These are phyloP conservation scores for Fusarium domesticum DNA, from an alignment of 2,329 filamentous ascomycete species.

Conservation along the genomic window DNA sequence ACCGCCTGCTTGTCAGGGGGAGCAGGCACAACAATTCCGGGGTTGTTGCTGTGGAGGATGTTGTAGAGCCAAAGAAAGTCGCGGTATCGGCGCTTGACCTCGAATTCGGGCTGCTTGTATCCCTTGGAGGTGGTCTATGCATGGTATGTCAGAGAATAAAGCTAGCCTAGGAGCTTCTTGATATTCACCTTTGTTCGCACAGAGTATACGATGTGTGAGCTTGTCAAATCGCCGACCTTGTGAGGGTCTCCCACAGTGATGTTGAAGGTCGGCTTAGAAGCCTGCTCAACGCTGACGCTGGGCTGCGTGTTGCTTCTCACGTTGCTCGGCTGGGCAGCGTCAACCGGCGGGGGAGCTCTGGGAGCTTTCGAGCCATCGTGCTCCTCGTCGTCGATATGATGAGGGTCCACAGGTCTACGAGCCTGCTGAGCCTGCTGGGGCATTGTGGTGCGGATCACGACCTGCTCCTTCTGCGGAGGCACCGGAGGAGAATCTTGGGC, in stretches of 20 bases:
- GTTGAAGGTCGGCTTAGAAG: conserved; percentile 84
- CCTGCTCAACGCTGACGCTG: conserved; percentile 88
- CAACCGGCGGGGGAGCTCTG: conserved; percentile 64
- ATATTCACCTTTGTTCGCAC: conserved; percentile 78
- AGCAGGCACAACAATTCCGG: conserved; percentile 89
- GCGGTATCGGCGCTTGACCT: conserved; percentile 88
- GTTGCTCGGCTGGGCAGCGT: conserved; percentile 52
- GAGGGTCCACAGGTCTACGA: conserved; percentile 50
- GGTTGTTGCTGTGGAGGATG: conserved; percentile 89
- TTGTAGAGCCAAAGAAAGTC: conserved; percentile 99
- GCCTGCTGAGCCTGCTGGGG: conserved; percentile 41
- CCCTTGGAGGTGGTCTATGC: conserved; percentile 87
- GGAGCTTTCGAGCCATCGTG: conserved; percentile 52
- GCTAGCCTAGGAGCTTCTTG: not conserved
- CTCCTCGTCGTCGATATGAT: conserved; percentile 71
- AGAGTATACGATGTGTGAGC: conserved; percentile 95
- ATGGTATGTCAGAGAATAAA: conserved; percentile 1
- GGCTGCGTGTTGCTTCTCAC: conserved; percentile 58
- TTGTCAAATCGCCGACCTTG: conserved; percentile 95
- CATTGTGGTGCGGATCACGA: conserved; percentile 59
- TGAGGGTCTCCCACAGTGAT: conserved; percentile 95
- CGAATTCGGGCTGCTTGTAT: conserved; percentile 88
- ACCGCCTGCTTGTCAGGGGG: conserved; percentile 98
- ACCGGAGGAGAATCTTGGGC: conserved; percentile 58
- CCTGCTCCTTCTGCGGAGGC: conserved; percentile 65